These are phyloP conservation scores for Fusarium sp. DNA, from an alignment of 2,329 filamentous ascomycete species.

Conservation along the genomic window DNA sequence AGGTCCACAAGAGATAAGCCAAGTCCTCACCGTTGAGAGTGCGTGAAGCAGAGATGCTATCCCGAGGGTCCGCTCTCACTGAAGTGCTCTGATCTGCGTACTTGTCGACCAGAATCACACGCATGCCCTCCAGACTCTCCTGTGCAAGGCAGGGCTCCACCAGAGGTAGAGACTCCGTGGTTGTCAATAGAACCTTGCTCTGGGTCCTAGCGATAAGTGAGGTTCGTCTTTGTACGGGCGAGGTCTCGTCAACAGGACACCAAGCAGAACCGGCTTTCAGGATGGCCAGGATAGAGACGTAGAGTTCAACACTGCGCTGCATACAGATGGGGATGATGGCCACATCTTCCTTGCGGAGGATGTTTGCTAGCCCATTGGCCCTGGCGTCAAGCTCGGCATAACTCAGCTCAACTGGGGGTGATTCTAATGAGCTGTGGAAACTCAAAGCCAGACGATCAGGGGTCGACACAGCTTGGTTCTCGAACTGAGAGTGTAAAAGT, in stretches of 20 bases:
- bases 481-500: constrained; percentile 18
- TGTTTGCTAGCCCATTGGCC: constrained; percentile 23
- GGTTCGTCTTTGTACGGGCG: constrained; percentile 25
- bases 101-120: constrained; percentile 25
- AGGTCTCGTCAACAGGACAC: constrained; percentile 30
- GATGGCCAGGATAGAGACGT: constrained; percentile 29
- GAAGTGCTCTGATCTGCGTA: constrained; percentile 3
- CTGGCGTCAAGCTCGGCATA: constrained; percentile 28
- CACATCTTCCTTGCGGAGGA: constrained; percentile 19
- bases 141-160: constrained; percentile 21
- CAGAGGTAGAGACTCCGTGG: constrained; percentile 12
- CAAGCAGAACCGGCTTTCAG: constrained; percentile 31
- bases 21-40: background rate
- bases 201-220: constrained; percentile 32
- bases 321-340: constrained; percentile 28
- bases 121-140: constrained; percentile 2
- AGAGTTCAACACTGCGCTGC: constrained; percentile 23
- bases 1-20: constrained; percentile 31
- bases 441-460: constrained; percentile 17
- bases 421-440: constrained; percentile 17
- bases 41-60: background rate
- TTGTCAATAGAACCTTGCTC: constrained; percentile 19
- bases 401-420: constrained; percentile 1
- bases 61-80: background rate
- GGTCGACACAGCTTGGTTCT: constrained; percentile 20